Evolutionary conservation across 192 early-diverging fungal species (phyloP).

Genomic region (Backusella australiensis): DNA sequence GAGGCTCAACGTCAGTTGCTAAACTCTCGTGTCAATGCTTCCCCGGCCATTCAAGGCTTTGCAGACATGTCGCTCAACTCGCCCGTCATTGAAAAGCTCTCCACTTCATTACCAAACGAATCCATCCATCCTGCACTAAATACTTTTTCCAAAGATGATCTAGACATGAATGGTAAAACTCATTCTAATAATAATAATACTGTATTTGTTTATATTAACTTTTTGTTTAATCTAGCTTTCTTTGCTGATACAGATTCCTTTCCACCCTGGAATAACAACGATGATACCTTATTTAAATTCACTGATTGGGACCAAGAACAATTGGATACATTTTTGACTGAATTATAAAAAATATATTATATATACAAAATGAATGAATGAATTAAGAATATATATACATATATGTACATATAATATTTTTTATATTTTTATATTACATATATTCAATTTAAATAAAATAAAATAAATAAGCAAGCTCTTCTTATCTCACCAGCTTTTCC

Average conservation of each 20-base stretch:
- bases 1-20: conserved; percentile 44
- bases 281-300: neutral
- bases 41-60: conserved; percentile 1
- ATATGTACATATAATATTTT: neutral
- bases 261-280: conserved; percentile 9
- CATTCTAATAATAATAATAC: neutral
- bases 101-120: conserved; percentile 3
- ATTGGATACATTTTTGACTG: neutral
- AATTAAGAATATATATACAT: neutral
- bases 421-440: neutral
- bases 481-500: neutral
- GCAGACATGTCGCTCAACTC: conserved; percentile 9
- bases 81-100: neutral
- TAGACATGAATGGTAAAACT: conserved; percentile 5
- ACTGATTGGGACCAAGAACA: conserved; percentile 13
- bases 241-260: neutral
- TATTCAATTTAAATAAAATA: neutral
- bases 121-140: conserved; percentile 7
- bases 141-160: neutral
- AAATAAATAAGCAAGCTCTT: neutral
- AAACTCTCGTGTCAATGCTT: neutral
- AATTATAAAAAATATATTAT: neutral
- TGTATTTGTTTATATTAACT: neutral
- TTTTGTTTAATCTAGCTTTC: neutral
- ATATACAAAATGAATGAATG: neutral